Percentiles rank a stretch among this genome's conserved stretches.
Conservation (phyloP, 495 filamentous ascomycete genomes). For the Penicillium canariense region DNA sequence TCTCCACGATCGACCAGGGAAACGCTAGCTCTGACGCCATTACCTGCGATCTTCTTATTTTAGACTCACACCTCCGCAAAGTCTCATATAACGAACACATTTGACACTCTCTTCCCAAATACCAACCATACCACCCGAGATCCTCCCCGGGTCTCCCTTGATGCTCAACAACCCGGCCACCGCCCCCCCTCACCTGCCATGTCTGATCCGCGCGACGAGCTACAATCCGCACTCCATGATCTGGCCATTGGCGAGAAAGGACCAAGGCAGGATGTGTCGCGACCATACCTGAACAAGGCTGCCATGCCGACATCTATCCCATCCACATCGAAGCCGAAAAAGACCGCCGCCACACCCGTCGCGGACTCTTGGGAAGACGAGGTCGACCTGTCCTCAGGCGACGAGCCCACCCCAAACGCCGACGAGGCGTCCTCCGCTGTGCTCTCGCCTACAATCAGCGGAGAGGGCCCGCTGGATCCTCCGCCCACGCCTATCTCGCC, state of each 20-base stretch:
- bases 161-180: not conserved
- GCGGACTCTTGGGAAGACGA: constrained; percentile 90
- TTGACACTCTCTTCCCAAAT: not conserved
- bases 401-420: constrained; percentile 26
- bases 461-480: constrained; percentile 49
- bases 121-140: not conserved
- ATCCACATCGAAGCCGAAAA: constrained; percentile 35
- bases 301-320: constrained; percentile 8
- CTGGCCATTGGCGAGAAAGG: constrained; percentile 45
- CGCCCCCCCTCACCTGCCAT: constrained; percentile 14
- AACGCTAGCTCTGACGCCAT: constrained; percentile 27
- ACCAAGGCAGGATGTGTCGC: constrained; percentile 34
- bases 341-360: constrained; percentile 43
- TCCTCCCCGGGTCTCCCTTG: not conserved
- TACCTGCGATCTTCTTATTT: constrained; percentile 12
- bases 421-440: constrained; percentile 14
- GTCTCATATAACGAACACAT: not conserved
- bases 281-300: constrained; percentile 18
- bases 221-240: constrained; percentile 44
- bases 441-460: constrained; percentile 34
- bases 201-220: constrained; percentile 33
- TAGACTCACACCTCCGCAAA: constrained; percentile 3
- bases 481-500: constrained; percentile 61
- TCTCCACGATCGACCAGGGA: constrained; percentile 32
- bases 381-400: constrained; percentile 38